Conservation (phyloP, 495 filamentous ascomycete species). For the Daldinia childiae region DNA sequence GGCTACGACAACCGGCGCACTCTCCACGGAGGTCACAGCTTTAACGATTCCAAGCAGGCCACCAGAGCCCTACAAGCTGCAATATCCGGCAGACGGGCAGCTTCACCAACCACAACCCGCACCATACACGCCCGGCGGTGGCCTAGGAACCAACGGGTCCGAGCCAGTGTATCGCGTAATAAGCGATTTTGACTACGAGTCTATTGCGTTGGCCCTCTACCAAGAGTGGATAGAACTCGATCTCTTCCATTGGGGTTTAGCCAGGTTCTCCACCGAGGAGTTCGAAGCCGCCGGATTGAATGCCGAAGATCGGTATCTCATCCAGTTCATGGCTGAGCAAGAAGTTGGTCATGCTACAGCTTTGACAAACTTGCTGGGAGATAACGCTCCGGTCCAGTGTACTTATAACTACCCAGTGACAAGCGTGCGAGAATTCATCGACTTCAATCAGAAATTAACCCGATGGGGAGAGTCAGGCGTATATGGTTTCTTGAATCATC, state of each 20-base stretch:
- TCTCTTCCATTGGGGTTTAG: constrained; percentile 82
- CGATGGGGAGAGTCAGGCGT: constrained; percentile 85
- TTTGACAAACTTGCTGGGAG: constrained; percentile 82
- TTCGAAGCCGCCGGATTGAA: constrained; percentile 74
- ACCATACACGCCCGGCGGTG: constrained; percentile 79
- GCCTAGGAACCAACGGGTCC: constrained; percentile 80
- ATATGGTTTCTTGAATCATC: constrained; percentile 83
- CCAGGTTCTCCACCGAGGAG: constrained; percentile 73
- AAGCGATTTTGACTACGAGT: constrained; percentile 80
- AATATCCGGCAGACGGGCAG: constrained; percentile 76
- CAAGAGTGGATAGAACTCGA: constrained; percentile 92
- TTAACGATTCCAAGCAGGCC: constrained; percentile 60
- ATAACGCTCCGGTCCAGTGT: constrained; percentile 77
- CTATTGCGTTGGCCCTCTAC: constrained; percentile 74
- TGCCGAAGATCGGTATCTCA: constrained; percentile 73
- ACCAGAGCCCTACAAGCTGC: constrained; percentile 60
- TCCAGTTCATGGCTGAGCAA: constrained; percentile 87
- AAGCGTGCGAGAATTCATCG: constrained; percentile 80
- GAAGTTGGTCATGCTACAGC: constrained; percentile 84
- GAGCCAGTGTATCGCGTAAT: constrained; percentile 75
- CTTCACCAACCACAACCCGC: constrained; percentile 71
- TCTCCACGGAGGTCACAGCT: constrained; percentile 60
- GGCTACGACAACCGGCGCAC: constrained; percentile 66
- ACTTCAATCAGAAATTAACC: constrained; percentile 88
- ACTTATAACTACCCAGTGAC: constrained; percentile 83